Evolutionary conservation across 2,329 filamentous ascomycete species (phyloP).

Genomic region (Penicillium sp.): DNA sequence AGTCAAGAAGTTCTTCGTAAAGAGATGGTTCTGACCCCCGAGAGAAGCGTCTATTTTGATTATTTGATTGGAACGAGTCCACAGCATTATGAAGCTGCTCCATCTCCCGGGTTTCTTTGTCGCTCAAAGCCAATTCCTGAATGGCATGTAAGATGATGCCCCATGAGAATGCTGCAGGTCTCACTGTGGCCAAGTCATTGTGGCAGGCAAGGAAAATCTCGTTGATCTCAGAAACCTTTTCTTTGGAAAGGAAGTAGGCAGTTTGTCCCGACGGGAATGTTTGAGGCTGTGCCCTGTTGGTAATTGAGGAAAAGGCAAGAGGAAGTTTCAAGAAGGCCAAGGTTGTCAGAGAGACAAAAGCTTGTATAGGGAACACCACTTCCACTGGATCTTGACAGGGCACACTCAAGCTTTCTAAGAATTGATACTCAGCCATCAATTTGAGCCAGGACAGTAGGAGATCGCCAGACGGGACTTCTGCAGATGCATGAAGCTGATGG

Average conservation of each 20-base stretch:
- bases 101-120: slow-evolving; percentile 56
- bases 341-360: slow-evolving; percentile 69
- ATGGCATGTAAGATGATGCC: slow-evolving; percentile 72
- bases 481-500: slow-evolving; percentile 63
- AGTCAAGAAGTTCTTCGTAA: slow-evolving; percentile 52
- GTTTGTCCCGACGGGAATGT: slow-evolving; percentile 37
- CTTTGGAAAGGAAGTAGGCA: slow-evolving; percentile 68
- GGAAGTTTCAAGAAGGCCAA: slow-evolving; percentile 71
- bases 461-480: slow-evolving; percentile 58
- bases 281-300: slow-evolving; percentile 23
- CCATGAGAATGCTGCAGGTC: slow-evolving; percentile 79
- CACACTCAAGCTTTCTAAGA: background rate
- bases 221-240: slow-evolving; percentile 72
- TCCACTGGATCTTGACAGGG: slow-evolving; percentile 41
- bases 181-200: slow-evolving; percentile 57
- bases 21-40: slow-evolving; percentile 39
- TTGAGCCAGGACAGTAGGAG: slow-evolving; percentile 71
- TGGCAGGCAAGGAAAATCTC: slow-evolving; percentile 63
- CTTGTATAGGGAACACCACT: slow-evolving; percentile 61
- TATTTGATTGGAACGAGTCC: slow-evolving; percentile 42
- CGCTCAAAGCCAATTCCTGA: slow-evolving; percentile 61
- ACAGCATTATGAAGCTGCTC: slow-evolving; percentile 44
- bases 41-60: slow-evolving; percentile 30
- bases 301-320: slow-evolving; percentile 56
- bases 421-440: slow-evolving; percentile 62